Evolutionary conservation across 2,329 filamentous ascomycete genomes (phyloP).

Genomic region (Fusarium oxysporum): DNA sequence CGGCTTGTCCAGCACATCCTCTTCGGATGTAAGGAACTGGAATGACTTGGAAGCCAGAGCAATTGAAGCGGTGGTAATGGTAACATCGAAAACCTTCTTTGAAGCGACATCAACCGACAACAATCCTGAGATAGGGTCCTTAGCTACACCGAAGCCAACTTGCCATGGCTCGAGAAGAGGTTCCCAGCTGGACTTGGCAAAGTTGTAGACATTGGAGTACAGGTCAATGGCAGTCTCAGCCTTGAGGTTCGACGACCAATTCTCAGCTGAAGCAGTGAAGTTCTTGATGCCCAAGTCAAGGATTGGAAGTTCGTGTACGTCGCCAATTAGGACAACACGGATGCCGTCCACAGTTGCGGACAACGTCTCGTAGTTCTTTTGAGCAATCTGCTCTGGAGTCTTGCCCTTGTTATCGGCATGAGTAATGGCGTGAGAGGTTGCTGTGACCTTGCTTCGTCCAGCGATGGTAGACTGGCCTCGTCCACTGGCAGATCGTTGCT

Average conservation of each 20-base stretch:
- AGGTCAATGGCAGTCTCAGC: constrained; percentile 92
- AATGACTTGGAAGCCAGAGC: constrained; percentile 93
- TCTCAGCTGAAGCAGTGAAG: constrained; percentile 84
- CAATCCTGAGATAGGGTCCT: constrained; percentile 78
- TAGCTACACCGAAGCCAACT: constrained; percentile 88
- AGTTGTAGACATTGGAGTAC: constrained; percentile 98
- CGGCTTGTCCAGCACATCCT: constrained; percentile 91
- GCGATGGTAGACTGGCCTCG: constrained; percentile 65
- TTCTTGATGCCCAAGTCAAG: constrained; percentile 93
- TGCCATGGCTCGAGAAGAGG: constrained; percentile 96
- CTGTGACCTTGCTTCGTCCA: constrained; percentile 52
- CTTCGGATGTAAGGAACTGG: constrained; percentile 86
- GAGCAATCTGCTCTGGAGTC: constrained; percentile 22
- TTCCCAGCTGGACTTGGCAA: constrained; percentile 98
- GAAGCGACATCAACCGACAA: constrained; percentile 89
- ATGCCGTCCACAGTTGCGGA: constrained; percentile 89
- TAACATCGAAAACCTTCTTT: constrained; percentile 90
- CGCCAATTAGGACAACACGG: constrained; percentile 92
- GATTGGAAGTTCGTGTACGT: constrained; percentile 94
- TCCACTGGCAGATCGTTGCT: constrained; percentile 68
- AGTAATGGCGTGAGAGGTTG: constrained; percentile 49
- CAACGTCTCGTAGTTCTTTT: constrained; percentile 74
- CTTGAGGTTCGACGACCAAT: constrained; percentile 90
- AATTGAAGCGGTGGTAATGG: constrained; percentile 92
- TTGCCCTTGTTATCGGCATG: constrained; percentile 39